Conservation (phyloP, 2,329 filamentous ascomycete genomes). For the Aschersonia sp. region DNA sequence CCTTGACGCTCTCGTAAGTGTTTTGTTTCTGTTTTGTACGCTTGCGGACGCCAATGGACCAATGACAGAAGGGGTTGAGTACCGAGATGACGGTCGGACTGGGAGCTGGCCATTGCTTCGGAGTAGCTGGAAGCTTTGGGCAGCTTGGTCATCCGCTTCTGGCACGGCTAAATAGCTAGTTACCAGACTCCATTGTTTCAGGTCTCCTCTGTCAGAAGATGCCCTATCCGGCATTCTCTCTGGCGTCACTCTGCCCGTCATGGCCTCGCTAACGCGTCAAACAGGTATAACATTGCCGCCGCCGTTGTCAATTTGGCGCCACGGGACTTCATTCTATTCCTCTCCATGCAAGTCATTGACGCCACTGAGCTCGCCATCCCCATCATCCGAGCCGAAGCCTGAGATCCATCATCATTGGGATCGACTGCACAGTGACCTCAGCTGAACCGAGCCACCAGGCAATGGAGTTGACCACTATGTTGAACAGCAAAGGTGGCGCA, state of each 20-base stretch:
- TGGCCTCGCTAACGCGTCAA: not conserved
- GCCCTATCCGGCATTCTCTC: not conserved
- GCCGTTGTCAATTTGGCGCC: not conserved
- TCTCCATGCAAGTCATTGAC: not conserved
- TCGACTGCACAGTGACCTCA: conserved; percentile 23
- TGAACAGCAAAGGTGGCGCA: conserved; percentile 31
- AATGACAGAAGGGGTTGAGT: not conserved
- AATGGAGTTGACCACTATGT: conserved; percentile 38
- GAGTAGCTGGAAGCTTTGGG: not conserved
- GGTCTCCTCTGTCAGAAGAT: not conserved
- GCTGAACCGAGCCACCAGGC: conserved; percentile 24
- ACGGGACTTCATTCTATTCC: not conserved
- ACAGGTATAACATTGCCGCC: not conserved
- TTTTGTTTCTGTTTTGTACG: not conserved
- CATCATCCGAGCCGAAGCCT: not conserved
- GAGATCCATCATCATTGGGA: not conserved
- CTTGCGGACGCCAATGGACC: conserved; percentile 1
- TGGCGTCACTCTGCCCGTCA: not conserved
- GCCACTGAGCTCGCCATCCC: not conserved
- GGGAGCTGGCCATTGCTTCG: conserved; percentile 1
- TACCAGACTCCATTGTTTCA: not conserved
- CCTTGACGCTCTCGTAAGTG: not conserved
- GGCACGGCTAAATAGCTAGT: not conserved
- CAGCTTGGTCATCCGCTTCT: not conserved
- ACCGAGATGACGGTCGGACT: not conserved